These are phyloP conservation scores for Parietichytrium sp. DNA, from an alignment of 108 stramenopile genomes.

Conservation along the genomic window DNA sequence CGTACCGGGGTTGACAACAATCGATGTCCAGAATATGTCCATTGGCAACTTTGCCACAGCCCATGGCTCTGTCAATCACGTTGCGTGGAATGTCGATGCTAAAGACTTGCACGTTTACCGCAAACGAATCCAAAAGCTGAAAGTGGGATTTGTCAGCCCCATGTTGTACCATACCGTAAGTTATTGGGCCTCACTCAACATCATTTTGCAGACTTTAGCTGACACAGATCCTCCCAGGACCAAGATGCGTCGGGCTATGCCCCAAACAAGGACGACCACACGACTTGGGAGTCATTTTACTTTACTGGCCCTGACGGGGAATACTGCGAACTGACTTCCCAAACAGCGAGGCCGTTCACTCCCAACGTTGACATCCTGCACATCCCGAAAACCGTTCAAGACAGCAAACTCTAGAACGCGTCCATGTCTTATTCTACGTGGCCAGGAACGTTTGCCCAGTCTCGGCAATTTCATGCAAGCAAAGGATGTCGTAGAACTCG, in stretches of 20 bases:
- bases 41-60: slow-evolving; percentile 7
- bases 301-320: slow-evolving; percentile 9
- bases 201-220: too few relatives aligned
- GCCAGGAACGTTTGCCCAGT: too few relatives aligned
- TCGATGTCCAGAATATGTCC: not conserved
- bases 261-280: not conserved
- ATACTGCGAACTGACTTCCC: slow-evolving; percentile 11
- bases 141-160: slow-evolving; percentile 26
- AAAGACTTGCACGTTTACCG: not conserved
- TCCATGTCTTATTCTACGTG: too few relatives aligned
- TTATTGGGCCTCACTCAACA: too few relatives aligned
- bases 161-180: slow-evolving; percentile 14
- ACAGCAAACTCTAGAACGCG: too few relatives aligned
- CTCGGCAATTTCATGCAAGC: too few relatives aligned
- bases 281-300: slow-evolving; percentile 37
- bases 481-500: too few relatives aligned
- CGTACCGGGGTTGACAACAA: not conserved
- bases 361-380: slow-evolving; percentile 22
- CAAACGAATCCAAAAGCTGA: not conserved
- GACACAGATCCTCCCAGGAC: too few relatives aligned
- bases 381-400: not conserved
- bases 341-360: slow-evolving; percentile 14
- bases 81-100: slow-evolving; percentile 26
- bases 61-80: slow-evolving; percentile 25
- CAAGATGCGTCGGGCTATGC: not conserved